These are phyloP conservation scores for Solidago caesia DNA, from an alignment of 129 eudicot species.

Conservation along the genomic window DNA sequence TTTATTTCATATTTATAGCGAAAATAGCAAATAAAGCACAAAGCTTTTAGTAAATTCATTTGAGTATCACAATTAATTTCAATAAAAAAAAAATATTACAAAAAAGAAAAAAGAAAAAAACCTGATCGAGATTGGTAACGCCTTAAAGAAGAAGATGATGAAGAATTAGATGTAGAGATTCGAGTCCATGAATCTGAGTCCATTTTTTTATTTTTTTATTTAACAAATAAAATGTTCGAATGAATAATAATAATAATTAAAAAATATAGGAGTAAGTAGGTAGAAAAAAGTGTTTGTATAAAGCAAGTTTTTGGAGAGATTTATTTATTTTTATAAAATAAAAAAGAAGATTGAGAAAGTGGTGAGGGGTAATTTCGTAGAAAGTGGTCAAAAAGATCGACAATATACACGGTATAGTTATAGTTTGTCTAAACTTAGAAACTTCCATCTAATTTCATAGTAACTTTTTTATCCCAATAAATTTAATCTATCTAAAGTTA, in stretches of 20 bases:
- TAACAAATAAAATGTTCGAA: too few relatives aligned
- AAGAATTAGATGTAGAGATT: constrained; percentile 35
- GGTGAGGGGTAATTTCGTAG: constrained; percentile 36
- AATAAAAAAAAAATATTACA: background rate
- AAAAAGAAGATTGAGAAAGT: constrained; percentile 10
- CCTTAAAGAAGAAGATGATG: constrained; percentile 32
- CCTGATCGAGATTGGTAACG: constrained; percentile 72
- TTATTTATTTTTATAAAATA: background rate
- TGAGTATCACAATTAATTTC: background rate
- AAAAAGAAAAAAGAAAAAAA: background rate
- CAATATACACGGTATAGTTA: too few relatives aligned
- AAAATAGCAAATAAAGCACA: too few relatives aligned
- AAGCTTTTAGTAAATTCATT: too few relatives aligned
- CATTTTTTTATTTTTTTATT: constrained; percentile 30
- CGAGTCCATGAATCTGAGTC: constrained; percentile 75
- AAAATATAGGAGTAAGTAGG: too few relatives aligned
- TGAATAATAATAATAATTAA: too few relatives aligned
- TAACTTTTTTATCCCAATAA: too few relatives aligned
- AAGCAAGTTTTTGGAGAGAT: constrained; percentile 8
- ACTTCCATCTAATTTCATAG: too few relatives aligned
- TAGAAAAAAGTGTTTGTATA: background rate
- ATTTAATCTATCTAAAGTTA: too few relatives aligned
- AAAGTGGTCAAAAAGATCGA: background rate
- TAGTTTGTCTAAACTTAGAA: too few relatives aligned
- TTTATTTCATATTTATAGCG: too few relatives aligned